Conservation (phyloP, 345 rosid genomes). For the Hirschfeldia incana region DNA sequence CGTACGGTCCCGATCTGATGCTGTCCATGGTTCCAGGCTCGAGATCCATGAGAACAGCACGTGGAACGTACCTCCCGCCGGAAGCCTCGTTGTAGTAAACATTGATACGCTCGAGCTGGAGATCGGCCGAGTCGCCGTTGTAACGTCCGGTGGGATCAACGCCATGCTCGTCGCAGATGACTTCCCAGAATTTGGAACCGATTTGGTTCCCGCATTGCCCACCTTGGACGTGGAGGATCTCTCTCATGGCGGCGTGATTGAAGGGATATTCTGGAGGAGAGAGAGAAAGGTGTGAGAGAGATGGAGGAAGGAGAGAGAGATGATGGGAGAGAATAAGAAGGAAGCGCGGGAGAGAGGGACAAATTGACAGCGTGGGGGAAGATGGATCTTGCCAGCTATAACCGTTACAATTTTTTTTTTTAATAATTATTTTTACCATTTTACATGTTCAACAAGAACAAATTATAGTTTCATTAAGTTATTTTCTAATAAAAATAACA, state of each 20-base stretch:
- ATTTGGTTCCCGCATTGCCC: slow-evolving; percentile 99
- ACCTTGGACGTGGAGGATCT: slow-evolving; percentile 91
- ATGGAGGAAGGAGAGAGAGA: slow-evolving; percentile 10
- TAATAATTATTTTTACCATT: not conserved
- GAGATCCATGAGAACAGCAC: slow-evolving; percentile 98
- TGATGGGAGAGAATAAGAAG: slow-evolving; percentile 27
- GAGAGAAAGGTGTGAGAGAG: slow-evolving; percentile 9
- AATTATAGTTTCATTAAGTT: not conserved
- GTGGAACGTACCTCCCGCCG: slow-evolving; percentile 89
- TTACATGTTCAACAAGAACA: not conserved
- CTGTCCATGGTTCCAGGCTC: slow-evolving; percentile 99
- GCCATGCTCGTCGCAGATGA: slow-evolving; percentile 94
- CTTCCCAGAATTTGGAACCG: slow-evolving; percentile 99
- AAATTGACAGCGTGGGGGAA: slow-evolving; percentile 27
- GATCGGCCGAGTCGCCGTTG: slow-evolving; percentile 62
- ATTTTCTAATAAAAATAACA: not conserved
- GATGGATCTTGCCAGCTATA: slow-evolving; percentile 35
- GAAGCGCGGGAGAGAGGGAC: slow-evolving; percentile 13
- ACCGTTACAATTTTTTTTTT: slow-evolving; percentile 15
- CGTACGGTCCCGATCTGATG: slow-evolving; percentile 88
- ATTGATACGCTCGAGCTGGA: slow-evolving; percentile 86
- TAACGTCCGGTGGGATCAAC: slow-evolving; percentile 83
- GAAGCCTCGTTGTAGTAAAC: slow-evolving; percentile 94
- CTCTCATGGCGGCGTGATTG: slow-evolving; percentile 58
- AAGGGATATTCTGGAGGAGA: not conserved